phyloP scores from a whole-genome alignment of 805 yeast genomes.

The Lachancea fermentati region DNA sequence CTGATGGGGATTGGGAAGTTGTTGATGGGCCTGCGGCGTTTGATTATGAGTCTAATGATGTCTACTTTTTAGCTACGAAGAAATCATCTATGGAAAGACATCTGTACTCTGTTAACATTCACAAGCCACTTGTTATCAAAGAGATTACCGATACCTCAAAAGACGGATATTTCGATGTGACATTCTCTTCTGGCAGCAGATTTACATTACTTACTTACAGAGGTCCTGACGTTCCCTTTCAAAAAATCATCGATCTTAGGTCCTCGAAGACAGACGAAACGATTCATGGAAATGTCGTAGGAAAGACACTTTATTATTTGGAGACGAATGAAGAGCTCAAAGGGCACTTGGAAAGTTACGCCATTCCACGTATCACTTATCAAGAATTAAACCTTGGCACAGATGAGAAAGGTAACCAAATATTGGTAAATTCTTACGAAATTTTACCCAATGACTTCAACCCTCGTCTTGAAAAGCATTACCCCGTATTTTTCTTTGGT shows the following conservation, averaged over 20 bases:
- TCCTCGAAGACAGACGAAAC: slow-evolving; percentile 24
- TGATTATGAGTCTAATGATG: slow-evolving; percentile 46
- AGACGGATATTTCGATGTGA: slow-evolving; percentile 63
- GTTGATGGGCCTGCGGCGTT: slow-evolving; percentile 61
- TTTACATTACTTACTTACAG: slow-evolving; percentile 62
- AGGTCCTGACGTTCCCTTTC: slow-evolving; percentile 81
- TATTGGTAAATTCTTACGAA: slow-evolving; percentile 62
- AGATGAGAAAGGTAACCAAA: slow-evolving; percentile 42
- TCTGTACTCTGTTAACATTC: slow-evolving; percentile 60
- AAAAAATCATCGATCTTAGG: slow-evolving; percentile 57
- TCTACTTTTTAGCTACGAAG: slow-evolving; percentile 64
- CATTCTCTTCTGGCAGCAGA: slow-evolving; percentile 76
- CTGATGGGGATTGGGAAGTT: slow-evolving; percentile 89
- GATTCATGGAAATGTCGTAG: slow-evolving; percentile 16
- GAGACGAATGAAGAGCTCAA: slow-evolving; percentile 40
- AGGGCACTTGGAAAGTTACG: slow-evolving; percentile 38
- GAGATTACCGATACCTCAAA: slow-evolving; percentile 45
- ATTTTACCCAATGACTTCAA: slow-evolving; percentile 73
- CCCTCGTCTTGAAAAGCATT: slow-evolving; percentile 41
- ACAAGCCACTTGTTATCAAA: slow-evolving; percentile 34
- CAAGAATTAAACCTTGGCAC: slow-evolving; percentile 49
- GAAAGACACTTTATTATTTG: slow-evolving; percentile 29
- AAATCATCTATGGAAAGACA: slow-evolving; percentile 82
- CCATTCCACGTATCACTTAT: slow-evolving; percentile 50
- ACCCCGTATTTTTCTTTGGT: slow-evolving; percentile 84